phyloP scores from a whole-genome alignment of 495 filamentous ascomycete genomes.

The Mycothermus thermophilus region DNA sequence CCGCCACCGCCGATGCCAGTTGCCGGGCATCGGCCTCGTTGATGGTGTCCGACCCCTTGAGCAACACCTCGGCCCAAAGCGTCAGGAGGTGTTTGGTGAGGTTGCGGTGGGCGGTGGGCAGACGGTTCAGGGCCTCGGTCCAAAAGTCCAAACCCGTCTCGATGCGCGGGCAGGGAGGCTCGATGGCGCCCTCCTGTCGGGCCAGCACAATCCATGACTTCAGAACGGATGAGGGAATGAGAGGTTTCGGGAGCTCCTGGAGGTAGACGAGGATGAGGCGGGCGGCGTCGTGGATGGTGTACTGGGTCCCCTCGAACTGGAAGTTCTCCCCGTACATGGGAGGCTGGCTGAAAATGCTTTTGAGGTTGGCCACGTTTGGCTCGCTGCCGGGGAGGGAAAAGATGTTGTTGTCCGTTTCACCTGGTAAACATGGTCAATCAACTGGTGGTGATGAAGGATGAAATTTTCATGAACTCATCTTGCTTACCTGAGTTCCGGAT shows the following conservation, averaged over 20 bases:
- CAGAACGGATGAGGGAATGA: slow-evolving; percentile 13
- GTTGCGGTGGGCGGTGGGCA: slow-evolving; percentile 14
- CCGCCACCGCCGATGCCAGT: slow-evolving; percentile 13
- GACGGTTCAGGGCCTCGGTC: slow-evolving; percentile 20
- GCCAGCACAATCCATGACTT: slow-evolving; percentile 18
- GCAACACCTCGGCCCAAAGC: slow-evolving; percentile 15
- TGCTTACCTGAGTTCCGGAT: slow-evolving; percentile 12
- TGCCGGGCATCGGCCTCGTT: slow-evolving; percentile 14
- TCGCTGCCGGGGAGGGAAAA: slow-evolving; percentile 13
- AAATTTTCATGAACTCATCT: too few species aligned
- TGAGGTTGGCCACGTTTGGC: slow-evolving; percentile 13
- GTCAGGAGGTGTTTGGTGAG: slow-evolving; percentile 16
- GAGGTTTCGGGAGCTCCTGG: slow-evolving; percentile 13
- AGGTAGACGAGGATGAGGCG: slow-evolving; percentile 16
- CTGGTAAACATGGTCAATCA: slow-evolving; percentile 3
- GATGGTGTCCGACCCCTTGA: slow-evolving; percentile 2
- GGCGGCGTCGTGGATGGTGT: slow-evolving; percentile 17
- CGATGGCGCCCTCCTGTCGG: slow-evolving; percentile 16
- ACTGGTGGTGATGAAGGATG: background rate
- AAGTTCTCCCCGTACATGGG: slow-evolving; percentile 16
- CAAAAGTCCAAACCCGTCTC: slow-evolving; percentile 22
- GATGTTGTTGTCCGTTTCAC: slow-evolving; percentile 6
- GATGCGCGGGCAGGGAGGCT: slow-evolving; percentile 10
- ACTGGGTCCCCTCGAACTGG: slow-evolving; percentile 11
- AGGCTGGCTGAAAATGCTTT: slow-evolving; percentile 9